Percentiles rank a stretch among this genome's conserved stretches.
Evolutionary conservation across 1,284 basidiomycete species (phyloP).

Genomic region (Termitomyces sp.): DNA sequence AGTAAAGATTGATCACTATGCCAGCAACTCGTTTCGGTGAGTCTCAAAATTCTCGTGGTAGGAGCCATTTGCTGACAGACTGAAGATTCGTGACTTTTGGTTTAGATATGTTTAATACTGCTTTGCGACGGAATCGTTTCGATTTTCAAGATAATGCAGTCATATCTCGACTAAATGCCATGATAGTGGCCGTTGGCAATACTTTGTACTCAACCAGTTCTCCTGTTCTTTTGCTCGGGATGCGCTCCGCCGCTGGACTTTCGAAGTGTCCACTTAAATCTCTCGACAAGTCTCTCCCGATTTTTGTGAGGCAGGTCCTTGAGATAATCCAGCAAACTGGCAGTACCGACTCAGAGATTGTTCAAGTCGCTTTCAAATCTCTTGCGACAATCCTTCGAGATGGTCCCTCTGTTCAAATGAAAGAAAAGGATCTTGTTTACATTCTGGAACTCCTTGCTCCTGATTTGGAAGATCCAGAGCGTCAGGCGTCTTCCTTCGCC

Average conservation of each 20-base stretch:
- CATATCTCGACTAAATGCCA: slow-evolving; percentile 78
- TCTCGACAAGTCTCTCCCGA: slow-evolving; percentile 74
- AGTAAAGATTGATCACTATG: slow-evolving; percentile 65
- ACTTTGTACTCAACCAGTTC: slow-evolving; percentile 85
- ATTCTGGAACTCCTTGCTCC: slow-evolving; percentile 84
- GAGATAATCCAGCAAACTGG: slow-evolving; percentile 82
- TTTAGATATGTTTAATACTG: slow-evolving; percentile 87
- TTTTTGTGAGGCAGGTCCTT: slow-evolving; percentile 85
- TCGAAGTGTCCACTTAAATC: slow-evolving; percentile 82
- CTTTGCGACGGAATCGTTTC: slow-evolving; percentile 82
- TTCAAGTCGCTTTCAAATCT: slow-evolving; percentile 86
- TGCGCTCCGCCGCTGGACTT: slow-evolving; percentile 81
- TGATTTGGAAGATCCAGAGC: slow-evolving; percentile 90
- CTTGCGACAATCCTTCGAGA: slow-evolving; percentile 86
- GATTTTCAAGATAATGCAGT: slow-evolving; percentile 74
- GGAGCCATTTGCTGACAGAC: slow-evolving; percentile 15
- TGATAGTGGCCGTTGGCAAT: slow-evolving; percentile 88
- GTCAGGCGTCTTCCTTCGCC: slow-evolving; percentile 84
- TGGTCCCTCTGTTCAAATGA: slow-evolving; percentile 73
- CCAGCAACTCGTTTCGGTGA: slow-evolving; percentile 80
- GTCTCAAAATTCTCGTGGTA: slow-evolving; percentile 14
- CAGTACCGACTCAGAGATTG: slow-evolving; percentile 85
- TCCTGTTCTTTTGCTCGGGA: slow-evolving; percentile 73
- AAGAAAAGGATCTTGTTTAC: slow-evolving; percentile 86
- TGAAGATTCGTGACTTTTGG: slow-evolving; percentile 88